Evolutionary conservation across 2,329 filamentous ascomycete species (phyloP).

Genomic region (Trichoderma afroharzianum): DNA sequence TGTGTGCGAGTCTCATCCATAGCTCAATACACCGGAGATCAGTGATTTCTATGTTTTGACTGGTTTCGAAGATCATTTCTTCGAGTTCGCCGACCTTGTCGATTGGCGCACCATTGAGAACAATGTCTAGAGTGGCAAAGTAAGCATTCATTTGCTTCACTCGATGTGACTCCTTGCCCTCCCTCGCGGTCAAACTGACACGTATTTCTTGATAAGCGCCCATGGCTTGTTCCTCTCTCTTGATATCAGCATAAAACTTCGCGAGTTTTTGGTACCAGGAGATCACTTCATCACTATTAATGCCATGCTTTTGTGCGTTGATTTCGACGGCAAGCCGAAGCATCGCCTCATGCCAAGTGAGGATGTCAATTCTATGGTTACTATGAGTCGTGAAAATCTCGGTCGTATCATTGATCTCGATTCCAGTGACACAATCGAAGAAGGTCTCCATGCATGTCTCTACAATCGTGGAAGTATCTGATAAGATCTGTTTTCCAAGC

Average conservation of each 20-base stretch:
- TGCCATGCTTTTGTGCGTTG: neutral
- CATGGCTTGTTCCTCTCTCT: neutral
- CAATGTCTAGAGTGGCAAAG: conserved; percentile 34
- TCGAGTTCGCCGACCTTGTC: conserved; percentile 31
- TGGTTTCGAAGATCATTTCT: conserved; percentile 34
- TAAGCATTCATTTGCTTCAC: conserved; percentile 30
- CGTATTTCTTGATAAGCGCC: neutral
- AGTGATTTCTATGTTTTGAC: conserved; percentile 28
- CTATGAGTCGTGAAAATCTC: neutral
- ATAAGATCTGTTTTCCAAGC: conserved; percentile 31
- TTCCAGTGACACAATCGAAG: neutral
- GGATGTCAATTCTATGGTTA: neutral
- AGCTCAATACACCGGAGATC: conserved; percentile 34
- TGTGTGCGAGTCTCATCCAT: conserved; percentile 33
- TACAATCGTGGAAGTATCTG: conserved; percentile 32
- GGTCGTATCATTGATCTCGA: neutral
- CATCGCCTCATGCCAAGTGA: neutral
- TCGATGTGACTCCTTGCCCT: neutral
- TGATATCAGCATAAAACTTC: neutral
- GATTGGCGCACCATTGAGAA: conserved; percentile 27
- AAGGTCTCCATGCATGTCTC: conserved; percentile 28
- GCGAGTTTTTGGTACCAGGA: neutral
- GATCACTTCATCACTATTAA: neutral
- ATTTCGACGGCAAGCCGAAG: neutral
- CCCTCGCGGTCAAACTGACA: neutral